These are phyloP conservation scores for Amaranthus cruentus DNA, from an alignment of 148 eudicot species.

Conservation along the genomic window DNA sequence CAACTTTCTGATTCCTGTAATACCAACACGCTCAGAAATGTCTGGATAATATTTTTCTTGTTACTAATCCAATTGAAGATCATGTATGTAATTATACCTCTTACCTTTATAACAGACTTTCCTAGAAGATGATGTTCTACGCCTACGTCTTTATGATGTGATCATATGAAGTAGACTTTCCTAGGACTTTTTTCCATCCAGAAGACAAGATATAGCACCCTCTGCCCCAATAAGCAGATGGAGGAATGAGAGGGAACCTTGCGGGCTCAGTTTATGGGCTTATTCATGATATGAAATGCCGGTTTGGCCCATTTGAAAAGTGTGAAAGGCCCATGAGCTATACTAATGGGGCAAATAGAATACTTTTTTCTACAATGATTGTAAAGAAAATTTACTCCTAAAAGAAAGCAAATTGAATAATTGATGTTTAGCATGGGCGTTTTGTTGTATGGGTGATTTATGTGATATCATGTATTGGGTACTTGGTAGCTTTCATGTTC, in stretches of 20 bases:
- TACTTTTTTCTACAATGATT: not conserved
- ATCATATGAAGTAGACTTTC: not conserved
- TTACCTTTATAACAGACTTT: not conserved
- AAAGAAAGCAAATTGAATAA: not conserved
- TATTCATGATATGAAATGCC: not conserved
- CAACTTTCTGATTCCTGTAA: slow-evolving; percentile 70
- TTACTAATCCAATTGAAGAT: not conserved
- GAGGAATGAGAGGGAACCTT: not conserved
- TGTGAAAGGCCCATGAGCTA: not conserved
- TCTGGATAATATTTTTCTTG: slow-evolving; percentile 29
- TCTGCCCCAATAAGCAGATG: not conserved
- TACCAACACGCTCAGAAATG: slow-evolving; percentile 78
- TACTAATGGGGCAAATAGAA: not conserved
- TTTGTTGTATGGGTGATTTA: not conserved
- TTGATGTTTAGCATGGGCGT: not conserved
- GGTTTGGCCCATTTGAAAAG: not conserved
- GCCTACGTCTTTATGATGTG: too few relatives aligned
- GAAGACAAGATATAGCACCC: not conserved
- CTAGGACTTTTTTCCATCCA: not conserved
- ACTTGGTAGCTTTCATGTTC: not conserved
- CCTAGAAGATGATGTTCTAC: not conserved
- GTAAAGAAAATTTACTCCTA: not conserved
- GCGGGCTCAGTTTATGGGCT: slow-evolving; percentile 4
- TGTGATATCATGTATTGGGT: not conserved
- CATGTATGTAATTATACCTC: not conserved